Conservation (phyloP, 192 early-diverging fungal genomes). For the Diversispora epigaea region DNA sequence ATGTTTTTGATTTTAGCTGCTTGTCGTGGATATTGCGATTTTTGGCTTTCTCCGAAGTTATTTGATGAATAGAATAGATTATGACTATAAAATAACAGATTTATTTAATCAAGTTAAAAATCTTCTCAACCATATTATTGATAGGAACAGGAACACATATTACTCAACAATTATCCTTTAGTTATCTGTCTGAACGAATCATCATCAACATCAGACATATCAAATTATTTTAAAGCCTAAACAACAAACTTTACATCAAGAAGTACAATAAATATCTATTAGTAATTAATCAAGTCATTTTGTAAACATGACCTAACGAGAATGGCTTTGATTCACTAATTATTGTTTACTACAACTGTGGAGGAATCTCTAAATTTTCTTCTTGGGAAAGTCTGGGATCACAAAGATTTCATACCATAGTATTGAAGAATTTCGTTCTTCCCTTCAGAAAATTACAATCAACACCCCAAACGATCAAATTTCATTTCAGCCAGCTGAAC, state of each 20-base stretch:
- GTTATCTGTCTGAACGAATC: conserved; percentile 20
- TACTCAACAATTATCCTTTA: no score
- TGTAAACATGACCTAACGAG: neutral
- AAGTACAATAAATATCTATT: conserved; percentile 11
- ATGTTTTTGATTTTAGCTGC: no score
- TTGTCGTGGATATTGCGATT: no score
- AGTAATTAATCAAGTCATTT: neutral
- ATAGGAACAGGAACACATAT: no score
- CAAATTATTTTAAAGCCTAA: neutral
- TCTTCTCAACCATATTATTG: no score
- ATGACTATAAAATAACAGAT: no score
- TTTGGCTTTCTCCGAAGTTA: no score
- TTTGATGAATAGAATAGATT: no score
- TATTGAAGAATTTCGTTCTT: conserved; percentile 7
- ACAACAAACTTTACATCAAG: no score
- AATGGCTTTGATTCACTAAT: conserved; percentile 10
- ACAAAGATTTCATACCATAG: neutral
- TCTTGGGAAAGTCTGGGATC: neutral
- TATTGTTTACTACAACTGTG: neutral
- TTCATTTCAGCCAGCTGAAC: no score
- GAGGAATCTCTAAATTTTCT: neutral
- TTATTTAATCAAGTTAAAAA: no score
- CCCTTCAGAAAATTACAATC: conserved; percentile 8
- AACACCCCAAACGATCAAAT: neutral
- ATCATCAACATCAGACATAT: neutral